Percentiles rank a stretch among this genome's conserved stretches.
phyloP scores from a whole-genome alignment of 2,329 filamentous ascomycete species.

The Neobulgaria alba region DNA sequence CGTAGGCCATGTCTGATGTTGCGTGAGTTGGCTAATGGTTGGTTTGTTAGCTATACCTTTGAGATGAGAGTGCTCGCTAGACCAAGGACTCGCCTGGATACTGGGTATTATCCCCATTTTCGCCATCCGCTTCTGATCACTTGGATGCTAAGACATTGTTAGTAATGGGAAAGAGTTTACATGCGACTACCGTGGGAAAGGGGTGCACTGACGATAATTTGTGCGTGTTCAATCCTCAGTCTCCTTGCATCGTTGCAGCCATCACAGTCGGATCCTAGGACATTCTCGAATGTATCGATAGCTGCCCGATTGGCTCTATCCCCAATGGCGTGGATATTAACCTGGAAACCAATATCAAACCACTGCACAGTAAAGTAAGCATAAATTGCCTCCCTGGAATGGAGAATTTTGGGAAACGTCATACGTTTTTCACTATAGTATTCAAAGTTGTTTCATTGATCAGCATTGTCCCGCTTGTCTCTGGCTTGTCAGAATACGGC shows the following conservation, averaged over 20 bases:
- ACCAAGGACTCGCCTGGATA: slow-evolving; percentile 40
- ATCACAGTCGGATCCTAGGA: slow-evolving; percentile 45
- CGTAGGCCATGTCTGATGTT: slow-evolving; percentile 63
- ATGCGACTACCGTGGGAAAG: neutral
- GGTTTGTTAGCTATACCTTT: neutral
- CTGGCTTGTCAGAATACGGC: slow-evolving; percentile 56
- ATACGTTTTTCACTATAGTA: slow-evolving; percentile 36
- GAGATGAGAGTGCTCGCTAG: neutral
- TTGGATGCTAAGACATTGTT: slow-evolving; percentile 37
- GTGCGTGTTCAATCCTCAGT: slow-evolving; percentile 62
- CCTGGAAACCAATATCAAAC: slow-evolving; percentile 54
- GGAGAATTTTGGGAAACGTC: neutral
- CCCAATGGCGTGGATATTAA: slow-evolving; percentile 66
- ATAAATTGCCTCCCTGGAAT: no score
- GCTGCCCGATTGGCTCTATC: slow-evolving; percentile 59
- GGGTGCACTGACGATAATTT: slow-evolving; percentile 43
- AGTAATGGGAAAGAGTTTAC: slow-evolving; percentile 1
- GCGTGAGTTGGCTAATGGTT: slow-evolving; percentile 52
- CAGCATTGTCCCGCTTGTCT: slow-evolving; percentile 54
- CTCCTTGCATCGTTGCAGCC: slow-evolving; percentile 46
- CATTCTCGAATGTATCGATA: slow-evolving; percentile 51
- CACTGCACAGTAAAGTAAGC: slow-evolving; percentile 36
- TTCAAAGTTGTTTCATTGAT: slow-evolving; percentile 54
- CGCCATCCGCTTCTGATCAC: slow-evolving; percentile 52
- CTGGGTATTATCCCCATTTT: slow-evolving; percentile 55